Evolutionary conservation across 1,139 yeast species (phyloP).

Genomic region (Magnusiomyces fungicola): DNA sequence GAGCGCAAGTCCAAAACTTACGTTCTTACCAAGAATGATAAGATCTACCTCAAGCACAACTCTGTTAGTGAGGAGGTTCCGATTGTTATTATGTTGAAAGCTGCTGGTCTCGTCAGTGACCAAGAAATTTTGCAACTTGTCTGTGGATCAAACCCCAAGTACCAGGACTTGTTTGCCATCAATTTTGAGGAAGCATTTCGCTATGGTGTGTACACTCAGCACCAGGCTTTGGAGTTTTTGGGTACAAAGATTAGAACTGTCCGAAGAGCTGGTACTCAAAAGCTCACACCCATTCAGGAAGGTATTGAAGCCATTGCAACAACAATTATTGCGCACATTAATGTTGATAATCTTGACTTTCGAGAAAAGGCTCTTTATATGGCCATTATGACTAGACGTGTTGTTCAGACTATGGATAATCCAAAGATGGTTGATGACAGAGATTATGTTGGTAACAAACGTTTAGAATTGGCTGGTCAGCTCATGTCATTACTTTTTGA

Average conservation of each 20-base stretch:
- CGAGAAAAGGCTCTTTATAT: conserved; percentile 90
- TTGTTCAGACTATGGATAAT: conserved; percentile 89
- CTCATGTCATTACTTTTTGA: conserved; percentile 90
- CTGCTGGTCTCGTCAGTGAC: conserved; percentile 92
- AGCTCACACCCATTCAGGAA: conserved; percentile 74
- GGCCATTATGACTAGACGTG: conserved; percentile 95
- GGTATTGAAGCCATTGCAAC: conserved; percentile 98
- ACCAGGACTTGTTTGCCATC: conserved; percentile 86
- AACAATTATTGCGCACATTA: conserved; percentile 89
- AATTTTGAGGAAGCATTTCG: conserved; percentile 93
- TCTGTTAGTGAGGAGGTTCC: conserved; percentile 94
- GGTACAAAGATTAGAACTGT: conserved; percentile 90
- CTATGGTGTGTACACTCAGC: conserved; percentile 81
- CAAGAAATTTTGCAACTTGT: conserved; percentile 89
- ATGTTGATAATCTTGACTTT: conserved; percentile 80
- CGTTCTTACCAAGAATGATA: conserved; percentile 84
- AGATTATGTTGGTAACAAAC: conserved; percentile 96
- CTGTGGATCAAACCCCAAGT: conserved; percentile 80
- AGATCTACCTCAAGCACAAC: conserved; percentile 87
- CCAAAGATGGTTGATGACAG: conserved; percentile 96
- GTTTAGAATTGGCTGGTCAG: conserved; percentile 96
- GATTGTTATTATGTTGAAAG: conserved; percentile 84
- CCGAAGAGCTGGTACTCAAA: conserved; percentile 79
- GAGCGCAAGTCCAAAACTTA: conserved; percentile 96
- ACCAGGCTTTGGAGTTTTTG: conserved; percentile 84